phyloP scores from a whole-genome alignment of 2,329 filamentous ascomycete genomes.

The Helicocarpus griseus region DNA sequence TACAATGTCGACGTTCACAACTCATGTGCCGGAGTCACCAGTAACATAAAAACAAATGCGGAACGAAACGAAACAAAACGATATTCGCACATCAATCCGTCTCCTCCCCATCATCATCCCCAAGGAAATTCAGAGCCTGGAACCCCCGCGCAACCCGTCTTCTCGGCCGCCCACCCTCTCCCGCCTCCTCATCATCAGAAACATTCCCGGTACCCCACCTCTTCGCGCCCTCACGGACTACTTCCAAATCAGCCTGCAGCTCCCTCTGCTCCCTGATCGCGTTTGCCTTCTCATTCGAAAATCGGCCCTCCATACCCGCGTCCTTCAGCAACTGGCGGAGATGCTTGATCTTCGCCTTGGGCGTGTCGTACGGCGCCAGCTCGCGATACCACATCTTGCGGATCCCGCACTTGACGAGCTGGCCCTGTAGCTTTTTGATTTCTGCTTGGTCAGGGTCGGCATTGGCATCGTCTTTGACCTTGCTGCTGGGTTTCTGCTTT shows the following conservation, averaged over 20 bases:
- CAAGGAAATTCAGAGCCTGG: constrained; percentile 47
- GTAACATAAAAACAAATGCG: constrained; percentile 3
- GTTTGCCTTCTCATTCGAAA: constrained; percentile 71
- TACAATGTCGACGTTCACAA: no score
- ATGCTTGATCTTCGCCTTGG: constrained; percentile 71
- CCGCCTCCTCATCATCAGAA: constrained; percentile 33
- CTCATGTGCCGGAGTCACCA: not conserved
- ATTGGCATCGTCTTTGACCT: constrained; percentile 37
- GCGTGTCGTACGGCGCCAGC: constrained; percentile 63
- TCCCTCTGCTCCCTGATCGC: constrained; percentile 84
- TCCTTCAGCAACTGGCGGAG: constrained; percentile 70
- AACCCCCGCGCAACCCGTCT: constrained; percentile 35
- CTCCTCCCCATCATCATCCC: constrained; percentile 58
- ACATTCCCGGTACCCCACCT: constrained; percentile 57
- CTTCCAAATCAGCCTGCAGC: constrained; percentile 71
- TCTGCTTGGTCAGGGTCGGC: constrained; percentile 60
- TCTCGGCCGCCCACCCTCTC: constrained; percentile 26
- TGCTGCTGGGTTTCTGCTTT: constrained; percentile 21
- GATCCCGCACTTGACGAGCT: constrained; percentile 81
- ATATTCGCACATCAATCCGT: constrained; percentile 27
- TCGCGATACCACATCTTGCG: constrained; percentile 87
- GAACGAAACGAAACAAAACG: not conserved
- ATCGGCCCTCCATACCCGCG: constrained; percentile 79
- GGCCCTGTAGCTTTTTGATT: constrained; percentile 79
- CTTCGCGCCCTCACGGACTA: constrained; percentile 70